phyloP scores from a whole-genome alignment of 495 filamentous ascomycete genomes.

The Penicillium cinerascens region DNA sequence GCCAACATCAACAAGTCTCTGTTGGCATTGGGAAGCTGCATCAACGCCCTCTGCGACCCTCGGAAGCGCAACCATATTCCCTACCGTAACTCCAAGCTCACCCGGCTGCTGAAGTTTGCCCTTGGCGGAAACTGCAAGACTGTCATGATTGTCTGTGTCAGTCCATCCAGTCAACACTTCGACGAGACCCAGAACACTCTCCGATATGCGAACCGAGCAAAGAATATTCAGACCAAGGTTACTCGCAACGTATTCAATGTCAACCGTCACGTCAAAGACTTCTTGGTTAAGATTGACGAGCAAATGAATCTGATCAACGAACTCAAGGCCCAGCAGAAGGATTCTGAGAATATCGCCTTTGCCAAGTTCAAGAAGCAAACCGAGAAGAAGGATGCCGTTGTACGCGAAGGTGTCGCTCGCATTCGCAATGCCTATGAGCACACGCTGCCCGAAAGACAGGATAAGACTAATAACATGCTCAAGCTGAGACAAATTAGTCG shows the following conservation, averaged over 20 bases:
- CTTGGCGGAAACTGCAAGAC: constrained; percentile 97
- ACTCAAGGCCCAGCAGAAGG: constrained; percentile 85
- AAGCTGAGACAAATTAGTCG: constrained; percentile 79
- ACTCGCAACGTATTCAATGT: constrained; percentile 99
- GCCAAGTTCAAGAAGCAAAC: constrained; percentile 84
- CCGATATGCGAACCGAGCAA: constrained; percentile 94
- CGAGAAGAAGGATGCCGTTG: constrained; percentile 73
- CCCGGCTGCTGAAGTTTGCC: constrained; percentile 92
- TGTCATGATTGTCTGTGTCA: constrained; percentile 99
- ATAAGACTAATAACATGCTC: constrained; percentile 75
- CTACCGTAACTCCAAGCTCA: constrained; percentile 97
- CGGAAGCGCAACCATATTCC: constrained; percentile 92
- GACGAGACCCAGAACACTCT: constrained; percentile 98
- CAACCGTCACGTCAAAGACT: constrained; percentile 98
- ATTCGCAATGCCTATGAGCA: constrained; percentile 84
- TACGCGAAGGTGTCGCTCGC: constrained; percentile 77
- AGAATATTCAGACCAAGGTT: constrained; percentile 99
- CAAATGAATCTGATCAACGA: constrained; percentile 92
- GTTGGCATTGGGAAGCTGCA: constrained; percentile 92
- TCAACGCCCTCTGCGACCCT: constrained; percentile 96
- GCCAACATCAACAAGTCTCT: constrained; percentile 99
- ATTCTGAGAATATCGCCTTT: constrained; percentile 82
- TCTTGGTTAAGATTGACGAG: constrained; percentile 95
- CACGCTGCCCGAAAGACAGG: constrained; percentile 70
- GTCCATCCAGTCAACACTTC: constrained; percentile 93